Evolutionary conservation across 139 green algal genomes (phyloP).

Genomic region (Tetradesmus lagerheimii): DNA sequence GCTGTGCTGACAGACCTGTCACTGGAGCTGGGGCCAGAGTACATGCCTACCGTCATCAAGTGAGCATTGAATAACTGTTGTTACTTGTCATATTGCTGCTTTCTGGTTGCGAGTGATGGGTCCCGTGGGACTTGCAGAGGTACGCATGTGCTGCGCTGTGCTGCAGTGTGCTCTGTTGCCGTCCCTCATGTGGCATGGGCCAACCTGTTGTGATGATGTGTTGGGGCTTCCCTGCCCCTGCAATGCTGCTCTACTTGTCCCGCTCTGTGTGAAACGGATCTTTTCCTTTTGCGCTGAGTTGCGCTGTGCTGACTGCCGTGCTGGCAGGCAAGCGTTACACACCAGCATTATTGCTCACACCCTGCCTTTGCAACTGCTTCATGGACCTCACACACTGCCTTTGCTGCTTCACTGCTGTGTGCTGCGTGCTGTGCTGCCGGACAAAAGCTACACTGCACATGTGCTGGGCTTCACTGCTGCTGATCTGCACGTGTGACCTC

Average conservation of each 20-base stretch:
- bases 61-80: not conserved
- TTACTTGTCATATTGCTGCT: too few relatives aligned
- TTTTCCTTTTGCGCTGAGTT: too few relatives aligned
- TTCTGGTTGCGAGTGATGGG: too few relatives aligned
- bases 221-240: conserved; percentile 36
- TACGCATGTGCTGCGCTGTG: not conserved
- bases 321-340: too few relatives aligned
- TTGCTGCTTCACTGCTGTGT: conserved; percentile 50
- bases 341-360: too few relatives aligned
- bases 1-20: conserved; percentile 79
- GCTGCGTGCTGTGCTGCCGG: conserved; percentile 68
- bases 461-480: conserved; percentile 92
- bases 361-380: too few relatives aligned
- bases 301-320: too few relatives aligned
- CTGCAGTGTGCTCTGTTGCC: too few relatives aligned
- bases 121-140: too few relatives aligned
- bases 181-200: not conserved
- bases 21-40: conserved; percentile 80
- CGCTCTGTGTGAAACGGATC: too few relatives aligned
- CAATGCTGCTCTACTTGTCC: not conserved
- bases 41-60: conserved; percentile 72
- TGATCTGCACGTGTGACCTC: too few relatives aligned
- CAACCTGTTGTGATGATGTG: conserved; percentile 50
- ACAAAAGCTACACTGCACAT: conserved; percentile 85
- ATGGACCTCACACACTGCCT: too few relatives aligned